phyloP scores from a whole-genome alignment of 768 basidiomycete genomes.

The Lactarius evosmus region DNA sequence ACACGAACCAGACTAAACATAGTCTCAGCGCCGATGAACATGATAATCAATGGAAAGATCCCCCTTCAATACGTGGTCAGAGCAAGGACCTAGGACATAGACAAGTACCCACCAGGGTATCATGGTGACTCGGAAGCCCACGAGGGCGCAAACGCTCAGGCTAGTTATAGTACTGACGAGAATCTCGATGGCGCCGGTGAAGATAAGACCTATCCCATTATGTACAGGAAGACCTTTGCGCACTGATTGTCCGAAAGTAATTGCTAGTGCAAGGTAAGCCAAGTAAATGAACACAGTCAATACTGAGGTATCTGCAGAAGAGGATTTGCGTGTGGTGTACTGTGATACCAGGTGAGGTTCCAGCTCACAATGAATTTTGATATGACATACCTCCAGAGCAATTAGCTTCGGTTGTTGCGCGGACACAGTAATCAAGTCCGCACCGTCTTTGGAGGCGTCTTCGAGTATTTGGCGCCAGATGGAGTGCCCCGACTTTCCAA shows the following conservation, averaged over 20 bases:
- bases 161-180: conserved; percentile 91
- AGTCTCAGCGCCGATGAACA: conserved; percentile 95
- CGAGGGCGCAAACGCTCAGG: conserved; percentile 85
- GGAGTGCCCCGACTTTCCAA: conserved; percentile 56
- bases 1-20: conserved; percentile 86
- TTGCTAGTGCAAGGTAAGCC: conserved; percentile 71
- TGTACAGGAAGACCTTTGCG: conserved; percentile 81
- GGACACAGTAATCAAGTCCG: conserved; percentile 39
- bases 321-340: conserved; percentile 52
- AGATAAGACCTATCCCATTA: conserved; percentile 84
- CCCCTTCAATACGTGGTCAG: conserved; percentile 48
- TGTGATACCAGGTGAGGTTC: conserved; percentile 31
- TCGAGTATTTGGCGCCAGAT: conserved; percentile 60
- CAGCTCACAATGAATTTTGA: conserved; percentile 6
- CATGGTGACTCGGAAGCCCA: conserved; percentile 85
- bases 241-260: conserved; percentile 74
- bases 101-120: conserved; percentile 70
- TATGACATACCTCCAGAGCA: conserved; percentile 42
- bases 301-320: conserved; percentile 49
- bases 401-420: conserved; percentile 45
- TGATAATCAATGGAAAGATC: conserved; percentile 87
- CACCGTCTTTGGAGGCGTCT: conserved; percentile 39
- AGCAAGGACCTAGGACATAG: conserved; percentile 7
- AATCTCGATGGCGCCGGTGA: conserved; percentile 91
- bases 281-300: conserved; percentile 71